A percentile compares a stretch with the other conserved stretches of the same genome.
Evolutionary conservation across 345 rosid species (phyloP).

Genomic region (Pugionium cornutum): DNA sequence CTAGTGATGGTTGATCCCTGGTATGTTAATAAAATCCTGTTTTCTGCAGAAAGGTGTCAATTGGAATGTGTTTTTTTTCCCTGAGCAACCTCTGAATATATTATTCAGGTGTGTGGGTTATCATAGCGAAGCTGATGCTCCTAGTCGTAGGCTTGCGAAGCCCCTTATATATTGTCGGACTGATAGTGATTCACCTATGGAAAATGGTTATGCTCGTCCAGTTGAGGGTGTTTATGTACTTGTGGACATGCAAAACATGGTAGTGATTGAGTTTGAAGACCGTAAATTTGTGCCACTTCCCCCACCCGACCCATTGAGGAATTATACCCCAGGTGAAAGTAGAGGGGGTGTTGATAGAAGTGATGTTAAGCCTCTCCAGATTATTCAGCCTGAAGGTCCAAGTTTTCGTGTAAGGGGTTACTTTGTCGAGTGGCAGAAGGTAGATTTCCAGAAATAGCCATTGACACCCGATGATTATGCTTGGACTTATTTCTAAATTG

Average conservation of each 20-base stretch:
- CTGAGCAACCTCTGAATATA: background rate
- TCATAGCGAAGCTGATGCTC: constrained; percentile 79
- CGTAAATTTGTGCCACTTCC: constrained; percentile 86
- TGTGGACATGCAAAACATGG: constrained; percentile 93
- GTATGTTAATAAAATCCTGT: constrained; percentile 39
- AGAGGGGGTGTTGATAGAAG: constrained; percentile 93
- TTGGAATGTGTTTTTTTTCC: too few relatives aligned
- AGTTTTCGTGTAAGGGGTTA: constrained; percentile 82
- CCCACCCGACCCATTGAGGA: constrained; percentile 86
- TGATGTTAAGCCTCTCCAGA: constrained; percentile 84
- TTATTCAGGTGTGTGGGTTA: constrained; percentile 78
- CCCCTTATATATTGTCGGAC: constrained; percentile 92
- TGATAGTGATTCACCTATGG: constrained; percentile 93
- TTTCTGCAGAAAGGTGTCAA: too few relatives aligned
- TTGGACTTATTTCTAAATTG: constrained; percentile 25
- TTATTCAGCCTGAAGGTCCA: constrained; percentile 91
- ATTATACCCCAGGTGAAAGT: constrained; percentile 84
- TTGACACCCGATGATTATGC: constrained; percentile 3
- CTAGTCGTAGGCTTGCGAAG: constrained; percentile 81
- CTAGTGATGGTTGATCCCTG: constrained; percentile 92
- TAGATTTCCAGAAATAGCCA: constrained; percentile 23
- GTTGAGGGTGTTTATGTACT: constrained; percentile 85
- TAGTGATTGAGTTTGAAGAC: constrained; percentile 82
- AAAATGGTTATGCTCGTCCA: constrained; percentile 95
- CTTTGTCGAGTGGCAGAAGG: constrained; percentile 95